phyloP scores from a whole-genome alignment of 495 filamentous ascomycete genomes.

The Aspergillus nidulans region DNA sequence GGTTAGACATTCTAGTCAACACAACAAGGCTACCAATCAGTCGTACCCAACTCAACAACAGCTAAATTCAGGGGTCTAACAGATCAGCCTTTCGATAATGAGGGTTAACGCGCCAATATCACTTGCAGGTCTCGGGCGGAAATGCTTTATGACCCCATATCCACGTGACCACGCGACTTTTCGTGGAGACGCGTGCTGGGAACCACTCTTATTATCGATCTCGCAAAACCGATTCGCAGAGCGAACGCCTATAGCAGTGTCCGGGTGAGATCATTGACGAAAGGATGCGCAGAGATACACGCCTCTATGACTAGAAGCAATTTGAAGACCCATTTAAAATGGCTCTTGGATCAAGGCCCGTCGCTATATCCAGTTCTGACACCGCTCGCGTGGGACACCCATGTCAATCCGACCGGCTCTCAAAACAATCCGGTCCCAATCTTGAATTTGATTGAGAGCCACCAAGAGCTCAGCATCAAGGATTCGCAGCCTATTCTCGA shows the following conservation, averaged over 20 bases:
- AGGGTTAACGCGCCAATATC: too few species aligned
- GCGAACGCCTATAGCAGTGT: conserved; percentile 14
- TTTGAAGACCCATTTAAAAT: conserved; percentile 44
- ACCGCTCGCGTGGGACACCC: conserved; percentile 21
- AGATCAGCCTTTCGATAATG: too few species aligned
- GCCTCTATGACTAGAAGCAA: conserved; percentile 52
- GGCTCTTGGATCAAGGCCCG: conserved; percentile 43
- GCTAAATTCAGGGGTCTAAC: too few species aligned
- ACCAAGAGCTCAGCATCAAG: conserved; percentile 7
- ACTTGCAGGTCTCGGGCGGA: too few species aligned
- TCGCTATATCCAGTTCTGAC: conserved; percentile 32
- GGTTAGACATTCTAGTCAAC: too few species aligned
- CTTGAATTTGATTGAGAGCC: background rate
- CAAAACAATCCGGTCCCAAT: background rate
- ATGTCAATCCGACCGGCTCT: conserved; percentile 6
- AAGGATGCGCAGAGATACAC: conserved; percentile 30
- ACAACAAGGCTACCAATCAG: too few species aligned
- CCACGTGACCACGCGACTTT: conserved; percentile 7
- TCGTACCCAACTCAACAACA: too few species aligned
- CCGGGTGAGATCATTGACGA: conserved; percentile 4
- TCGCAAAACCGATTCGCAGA: conserved; percentile 7
- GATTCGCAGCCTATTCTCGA: conserved; percentile 8
- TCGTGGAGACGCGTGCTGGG: background rate
- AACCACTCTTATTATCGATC: background rate
- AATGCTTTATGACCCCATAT: background rate